Conservation (phyloP, 192 early-diverging fungal genomes). For the Lunasporangiospora selenospora region DNA sequence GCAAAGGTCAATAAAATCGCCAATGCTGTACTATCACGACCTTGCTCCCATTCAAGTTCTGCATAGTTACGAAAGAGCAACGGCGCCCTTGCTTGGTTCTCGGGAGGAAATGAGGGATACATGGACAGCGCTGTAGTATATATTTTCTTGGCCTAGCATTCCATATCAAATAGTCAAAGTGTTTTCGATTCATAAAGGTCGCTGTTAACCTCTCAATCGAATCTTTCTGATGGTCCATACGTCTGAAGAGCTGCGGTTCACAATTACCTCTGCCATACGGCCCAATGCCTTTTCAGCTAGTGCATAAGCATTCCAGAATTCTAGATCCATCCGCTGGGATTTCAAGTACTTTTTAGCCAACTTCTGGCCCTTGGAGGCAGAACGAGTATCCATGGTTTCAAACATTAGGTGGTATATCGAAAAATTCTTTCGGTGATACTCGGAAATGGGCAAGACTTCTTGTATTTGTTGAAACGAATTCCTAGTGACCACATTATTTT, state of each 20-base stretch:
- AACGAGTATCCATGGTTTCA: slow-evolving; percentile 41
- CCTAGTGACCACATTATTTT: no score
- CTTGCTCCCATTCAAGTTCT: slow-evolving; percentile 60
- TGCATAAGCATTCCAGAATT: slow-evolving; percentile 63
- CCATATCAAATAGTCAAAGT: no score
- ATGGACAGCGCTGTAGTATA: slow-evolving; percentile 53
- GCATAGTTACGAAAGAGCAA: slow-evolving; percentile 55
- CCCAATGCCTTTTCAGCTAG: slow-evolving; percentile 55
- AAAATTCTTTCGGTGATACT: slow-evolving; percentile 35
- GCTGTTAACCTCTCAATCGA: no score
- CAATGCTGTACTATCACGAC: slow-evolving; percentile 48
- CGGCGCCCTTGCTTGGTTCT: slow-evolving; percentile 41
- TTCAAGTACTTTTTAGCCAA: slow-evolving; percentile 56
- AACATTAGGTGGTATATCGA: slow-evolving; percentile 50
- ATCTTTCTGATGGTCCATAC: no score
- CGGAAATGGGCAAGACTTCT: slow-evolving; percentile 21
- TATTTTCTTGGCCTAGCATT: slow-evolving; percentile 59
- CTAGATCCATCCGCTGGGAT: slow-evolving; percentile 48
- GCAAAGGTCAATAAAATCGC: slow-evolving; percentile 51
- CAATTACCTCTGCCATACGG: slow-evolving; percentile 56
- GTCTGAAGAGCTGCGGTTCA: no score
- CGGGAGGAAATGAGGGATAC: slow-evolving; percentile 43
- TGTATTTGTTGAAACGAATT: slow-evolving; percentile 56
- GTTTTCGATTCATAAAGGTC: no score
- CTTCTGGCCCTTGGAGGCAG: slow-evolving; percentile 49